Base-by-base conservation (phyloP, 2,329 filamentous ascomycete species). In the Beauveria scarabaeidicola region DNA sequence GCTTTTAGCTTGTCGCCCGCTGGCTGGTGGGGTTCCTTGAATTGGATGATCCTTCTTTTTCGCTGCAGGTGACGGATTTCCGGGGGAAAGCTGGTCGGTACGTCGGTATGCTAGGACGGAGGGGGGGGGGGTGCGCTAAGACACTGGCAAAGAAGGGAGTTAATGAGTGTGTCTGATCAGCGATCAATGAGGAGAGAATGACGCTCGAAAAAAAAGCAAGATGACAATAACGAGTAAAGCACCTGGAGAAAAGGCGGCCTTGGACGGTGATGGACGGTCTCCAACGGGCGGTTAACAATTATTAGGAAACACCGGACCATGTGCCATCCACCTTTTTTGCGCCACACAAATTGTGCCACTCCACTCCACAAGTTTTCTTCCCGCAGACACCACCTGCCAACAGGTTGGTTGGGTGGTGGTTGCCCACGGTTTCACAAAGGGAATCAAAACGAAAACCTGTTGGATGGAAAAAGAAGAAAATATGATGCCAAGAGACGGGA, bases 341-440 rank as follows among this genome's bases (percentile, higher is more conserved):
- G 47, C 46, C 46, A 51, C 55, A 36, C 15, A 51, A 51, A 21
- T 58, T 25, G 44, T 58, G 47, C 27, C 11, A 36, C 32, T 36
- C 55, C 36, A 43, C 55, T 58, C 47, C 47, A 58, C 47, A 43
- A 44, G 15, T 58, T 58, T 36, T 21, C 44, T 50, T 38, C 44
- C 52, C 32, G 41, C 54, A 27, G 43, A 32, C 21, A n/a, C 52
- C 15, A 25, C 21, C 17, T 27, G 6, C 21, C 27, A 17, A 38
- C 21, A 48, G 27, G 27, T 27, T 38, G 53, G 32, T 11, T 7
- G 25, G 25, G 5, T 36, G 10, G 32, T 36, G 32, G 32, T 36
- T 36, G 32, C 54, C 54, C 54, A 57, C 36, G 46, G 29, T 36
- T 15, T 58, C 55, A 36, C 32, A 36, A 36, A 36, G 11, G 32